Conservation (phyloP, 2,329 filamentous ascomycete species). For the Colletotrichum lindemuthianum region DNA sequence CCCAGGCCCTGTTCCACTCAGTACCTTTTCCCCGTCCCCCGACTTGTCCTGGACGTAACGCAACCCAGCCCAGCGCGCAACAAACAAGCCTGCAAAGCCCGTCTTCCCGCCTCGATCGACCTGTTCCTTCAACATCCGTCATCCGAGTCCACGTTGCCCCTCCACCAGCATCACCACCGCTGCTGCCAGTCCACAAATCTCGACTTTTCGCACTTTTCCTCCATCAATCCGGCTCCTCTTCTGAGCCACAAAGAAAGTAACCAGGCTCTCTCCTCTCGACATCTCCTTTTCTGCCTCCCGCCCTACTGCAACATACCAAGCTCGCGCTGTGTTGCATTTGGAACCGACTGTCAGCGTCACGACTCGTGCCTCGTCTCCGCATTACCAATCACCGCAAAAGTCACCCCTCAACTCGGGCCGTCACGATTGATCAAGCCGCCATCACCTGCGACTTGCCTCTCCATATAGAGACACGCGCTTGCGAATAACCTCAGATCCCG, state of each 20-base stretch:
- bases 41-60: no score
- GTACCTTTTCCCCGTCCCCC: no score
- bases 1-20: no score
- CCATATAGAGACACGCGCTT: not conserved
- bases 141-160: conserved; percentile 35
- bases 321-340: conserved; percentile 7
- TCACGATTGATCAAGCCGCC: conserved; percentile 22
- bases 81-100: conserved; percentile 26
- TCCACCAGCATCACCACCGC: conserved; percentile 28
- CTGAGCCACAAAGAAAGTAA: conserved; percentile 24
- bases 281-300: not conserved
- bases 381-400: conserved; percentile 29
- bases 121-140: conserved; percentile 34
- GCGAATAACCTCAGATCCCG: conserved; percentile 14
- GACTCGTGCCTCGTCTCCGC: conserved; percentile 26
- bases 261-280: conserved; percentile 14
- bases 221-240: conserved; percentile 20
- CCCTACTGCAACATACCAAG: conserved; percentile 1
- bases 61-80: no score
- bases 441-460: conserved; percentile 6
- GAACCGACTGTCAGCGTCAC: conserved; percentile 8
- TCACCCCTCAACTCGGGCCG: conserved; percentile 15
- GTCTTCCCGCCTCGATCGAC: conserved; percentile 27
- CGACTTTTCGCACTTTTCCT: conserved; percentile 25
- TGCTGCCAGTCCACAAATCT: conserved; percentile 29